These are phyloP conservation scores for Neoscytalidium dimidiatum DNA, from an alignment of 2,329 filamentous ascomycete species.

Conservation along the genomic window DNA sequence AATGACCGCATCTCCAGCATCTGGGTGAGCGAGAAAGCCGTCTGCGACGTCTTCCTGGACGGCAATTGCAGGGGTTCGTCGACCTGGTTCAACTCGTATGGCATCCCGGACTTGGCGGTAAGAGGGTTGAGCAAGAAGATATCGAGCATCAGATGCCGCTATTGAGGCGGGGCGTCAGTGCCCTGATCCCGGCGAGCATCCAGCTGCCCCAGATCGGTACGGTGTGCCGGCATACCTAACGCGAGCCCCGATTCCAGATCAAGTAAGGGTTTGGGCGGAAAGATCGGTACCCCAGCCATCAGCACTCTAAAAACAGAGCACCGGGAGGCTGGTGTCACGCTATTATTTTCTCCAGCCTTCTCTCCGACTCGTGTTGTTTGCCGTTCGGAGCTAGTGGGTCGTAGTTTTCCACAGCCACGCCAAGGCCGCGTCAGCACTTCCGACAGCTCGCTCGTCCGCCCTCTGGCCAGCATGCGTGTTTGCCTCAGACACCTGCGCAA, in stretches of 20 bases:
- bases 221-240: not conserved
- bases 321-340: not conserved
- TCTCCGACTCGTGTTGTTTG: not conserved
- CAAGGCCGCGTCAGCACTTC: slow-evolving; percentile 14
- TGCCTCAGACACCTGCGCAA: not conserved
- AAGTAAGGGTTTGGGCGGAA: not conserved
- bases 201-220: not conserved
- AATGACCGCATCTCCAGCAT: not conserved
- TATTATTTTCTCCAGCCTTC: not conserved
- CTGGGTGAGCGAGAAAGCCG: not conserved
- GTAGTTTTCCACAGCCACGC: slow-evolving; percentile 1
- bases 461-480: not conserved
- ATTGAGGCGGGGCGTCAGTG: not conserved
- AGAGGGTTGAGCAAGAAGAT: not conserved
- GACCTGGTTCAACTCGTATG: not conserved
- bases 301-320: not conserved
- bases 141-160: not conserved
- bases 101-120: not conserved
- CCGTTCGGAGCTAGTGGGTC: not conserved
- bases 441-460: not conserved
- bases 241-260: not conserved
- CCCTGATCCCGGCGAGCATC: not conserved
- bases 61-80: not conserved
- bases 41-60: not conserved
- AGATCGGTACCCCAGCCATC: not conserved